These are phyloP conservation scores for Diaporthe sp. DNA, from an alignment of 2,329 filamentous ascomycete species.

Conservation along the genomic window DNA sequence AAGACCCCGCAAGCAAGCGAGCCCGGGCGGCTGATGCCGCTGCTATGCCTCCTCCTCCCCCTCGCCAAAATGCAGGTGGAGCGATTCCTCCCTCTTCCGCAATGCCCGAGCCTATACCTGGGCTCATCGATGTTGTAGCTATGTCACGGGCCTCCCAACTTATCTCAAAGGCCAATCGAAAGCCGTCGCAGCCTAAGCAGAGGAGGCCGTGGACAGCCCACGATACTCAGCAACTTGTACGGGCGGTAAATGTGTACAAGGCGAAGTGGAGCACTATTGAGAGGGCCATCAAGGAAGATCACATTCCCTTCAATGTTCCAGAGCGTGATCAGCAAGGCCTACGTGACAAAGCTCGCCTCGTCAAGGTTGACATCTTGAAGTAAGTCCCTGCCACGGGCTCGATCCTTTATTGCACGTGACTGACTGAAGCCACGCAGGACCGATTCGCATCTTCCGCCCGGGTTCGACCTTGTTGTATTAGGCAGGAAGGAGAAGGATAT, in stretches of 20 bases:
- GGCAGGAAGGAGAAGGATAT: constrained; percentile 63
- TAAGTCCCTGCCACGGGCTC: constrained; percentile 44
- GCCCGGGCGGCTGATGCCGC: constrained; percentile 33
- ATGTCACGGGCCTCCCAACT: constrained; percentile 46
- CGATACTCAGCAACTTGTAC: constrained; percentile 59
- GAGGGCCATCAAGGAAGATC: constrained; percentile 47
- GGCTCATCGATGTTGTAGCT: constrained; percentile 45
- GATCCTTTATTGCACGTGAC: neutral
- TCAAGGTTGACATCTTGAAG: constrained; percentile 68
- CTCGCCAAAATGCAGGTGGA: constrained; percentile 19
- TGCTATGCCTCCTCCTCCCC: constrained; percentile 37
- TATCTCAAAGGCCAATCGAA: constrained; percentile 48
- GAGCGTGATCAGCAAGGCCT: constrained; percentile 68
- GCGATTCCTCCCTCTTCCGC: constrained; percentile 15
- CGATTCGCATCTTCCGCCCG: constrained; percentile 59
- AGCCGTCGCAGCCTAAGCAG: constrained; percentile 51
- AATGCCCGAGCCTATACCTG: constrained; percentile 4
- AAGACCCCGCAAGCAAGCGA: constrained; percentile 34
- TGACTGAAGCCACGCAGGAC: constrained; percentile 46
- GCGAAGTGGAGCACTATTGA: constrained; percentile 59
- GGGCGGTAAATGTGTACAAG: constrained; percentile 55
- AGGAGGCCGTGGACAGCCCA: constrained; percentile 58
- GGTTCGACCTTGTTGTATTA: constrained; percentile 65
- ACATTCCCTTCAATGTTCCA: constrained; percentile 54
- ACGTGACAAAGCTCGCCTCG: constrained; percentile 70